These are phyloP conservation scores for Diplodia sapinea DNA, from an alignment of 2,329 filamentous ascomycete species.

Conservation along the genomic window DNA sequence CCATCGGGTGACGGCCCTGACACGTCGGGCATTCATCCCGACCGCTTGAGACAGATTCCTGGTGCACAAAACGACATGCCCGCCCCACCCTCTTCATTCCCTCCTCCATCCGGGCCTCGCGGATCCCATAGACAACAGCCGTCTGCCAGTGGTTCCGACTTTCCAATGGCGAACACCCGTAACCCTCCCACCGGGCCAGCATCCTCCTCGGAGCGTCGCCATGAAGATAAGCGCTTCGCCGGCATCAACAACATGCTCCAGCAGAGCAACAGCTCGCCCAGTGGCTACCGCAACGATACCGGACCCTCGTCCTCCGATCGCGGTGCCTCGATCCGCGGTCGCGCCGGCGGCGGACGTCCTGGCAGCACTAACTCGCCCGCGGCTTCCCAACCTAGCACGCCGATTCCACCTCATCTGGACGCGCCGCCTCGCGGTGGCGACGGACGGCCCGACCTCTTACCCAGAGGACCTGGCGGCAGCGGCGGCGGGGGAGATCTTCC, in stretches of 20 bases:
- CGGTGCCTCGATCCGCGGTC: slow-evolving; percentile 39
- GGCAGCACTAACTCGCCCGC: slow-evolving; percentile 29
- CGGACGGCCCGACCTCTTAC: slow-evolving; percentile 23
- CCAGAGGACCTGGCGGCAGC: slow-evolving; percentile 4
- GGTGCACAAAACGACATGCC: slow-evolving; percentile 42
- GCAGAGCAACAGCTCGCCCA: slow-evolving; percentile 16
- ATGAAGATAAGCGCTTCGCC: slow-evolving; percentile 32
- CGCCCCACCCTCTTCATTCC: slow-evolving; percentile 16
- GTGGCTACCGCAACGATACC: slow-evolving; percentile 28
- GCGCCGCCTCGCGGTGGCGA: slow-evolving; percentile 33
- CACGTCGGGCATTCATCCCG: slow-evolving; percentile 59
- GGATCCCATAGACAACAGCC: slow-evolving; percentile 32
- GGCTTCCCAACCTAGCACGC: slow-evolving; percentile 38
- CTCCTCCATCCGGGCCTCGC: slow-evolving; percentile 43
- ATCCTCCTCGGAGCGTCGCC: slow-evolving; percentile 33
- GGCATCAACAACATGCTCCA: slow-evolving; percentile 30
- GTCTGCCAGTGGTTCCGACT: neutral
- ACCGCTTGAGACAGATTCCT: slow-evolving; percentile 56
- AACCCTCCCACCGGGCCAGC: slow-evolving; percentile 44
- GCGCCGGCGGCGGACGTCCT: slow-evolving; percentile 34
- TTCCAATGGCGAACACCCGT: slow-evolving; percentile 39
- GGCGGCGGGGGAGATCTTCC: neutral
- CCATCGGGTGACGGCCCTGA: slow-evolving; percentile 38
- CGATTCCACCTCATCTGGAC: slow-evolving; percentile 37
- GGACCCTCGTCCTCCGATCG: slow-evolving; percentile 34